Percentiles rank a stretch among this genome's conserved stretches.
These are phyloP conservation scores for Saksenaea vasiformis DNA, from an alignment of 371 early-diverging fungal genomes.

Conservation along the genomic window DNA sequence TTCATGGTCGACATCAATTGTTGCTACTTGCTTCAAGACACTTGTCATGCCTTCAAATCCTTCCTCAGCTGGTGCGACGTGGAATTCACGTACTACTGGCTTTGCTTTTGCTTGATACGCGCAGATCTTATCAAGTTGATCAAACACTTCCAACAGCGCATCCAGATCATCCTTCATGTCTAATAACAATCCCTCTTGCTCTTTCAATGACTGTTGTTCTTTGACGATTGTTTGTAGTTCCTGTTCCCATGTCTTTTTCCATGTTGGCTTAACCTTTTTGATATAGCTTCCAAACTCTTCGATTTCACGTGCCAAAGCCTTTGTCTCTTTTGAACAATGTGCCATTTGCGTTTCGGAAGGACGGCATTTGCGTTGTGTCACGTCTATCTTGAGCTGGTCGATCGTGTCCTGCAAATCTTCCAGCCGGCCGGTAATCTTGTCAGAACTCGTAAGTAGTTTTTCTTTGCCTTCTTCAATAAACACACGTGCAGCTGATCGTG, in stretches of 20 bases:
- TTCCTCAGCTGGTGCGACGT: constrained; percentile 65
- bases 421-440: constrained; percentile 60
- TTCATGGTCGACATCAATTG: constrained; percentile 68
- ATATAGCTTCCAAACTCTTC: constrained; percentile 63
- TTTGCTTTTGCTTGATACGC: constrained; percentile 55
- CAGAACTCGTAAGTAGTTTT: constrained; percentile 61
- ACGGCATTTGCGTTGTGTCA: constrained; percentile 71
- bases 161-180: constrained; percentile 73
- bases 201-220: constrained; percentile 80
- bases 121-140: constrained; percentile 67
- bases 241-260: constrained; percentile 86
- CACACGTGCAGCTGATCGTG: constrained; percentile 29
- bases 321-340: constrained; percentile 61
- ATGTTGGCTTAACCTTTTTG: constrained; percentile 64
- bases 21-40: constrained; percentile 68
- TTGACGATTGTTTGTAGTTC: constrained; percentile 81
- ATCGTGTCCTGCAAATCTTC: constrained; percentile 76
- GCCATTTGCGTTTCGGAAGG: constrained; percentile 67
- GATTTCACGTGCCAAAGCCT: constrained; percentile 54
- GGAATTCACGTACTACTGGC: constrained; percentile 52
- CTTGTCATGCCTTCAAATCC: constrained; percentile 60
- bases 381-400: constrained; percentile 78
- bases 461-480: constrained; percentile 70
- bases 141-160: constrained; percentile 63
- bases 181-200: constrained; percentile 70